Evolutionary conservation across 495 filamentous ascomycete species (phyloP).

Genomic region (Chaetomidium leptoderma): DNA sequence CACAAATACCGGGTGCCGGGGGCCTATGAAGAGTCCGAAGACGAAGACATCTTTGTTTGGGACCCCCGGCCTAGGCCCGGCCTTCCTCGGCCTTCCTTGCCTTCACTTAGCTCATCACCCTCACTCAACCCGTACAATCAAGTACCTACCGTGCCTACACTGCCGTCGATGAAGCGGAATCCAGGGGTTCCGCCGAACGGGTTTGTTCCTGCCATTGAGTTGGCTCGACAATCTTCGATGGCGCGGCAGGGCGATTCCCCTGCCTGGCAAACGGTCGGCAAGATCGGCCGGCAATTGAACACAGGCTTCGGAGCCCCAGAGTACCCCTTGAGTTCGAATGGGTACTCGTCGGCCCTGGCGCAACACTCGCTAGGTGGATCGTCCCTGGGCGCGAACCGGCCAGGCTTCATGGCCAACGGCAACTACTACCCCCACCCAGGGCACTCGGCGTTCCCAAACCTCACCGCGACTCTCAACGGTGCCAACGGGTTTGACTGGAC

Average conservation of each 20-base stretch:
- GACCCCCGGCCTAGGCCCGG: not conserved
- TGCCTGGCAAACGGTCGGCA: constrained; percentile 3
- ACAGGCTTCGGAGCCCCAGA: not conserved
- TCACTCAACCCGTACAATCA: not conserved
- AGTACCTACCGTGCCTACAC: not conserved
- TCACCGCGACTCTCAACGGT: constrained; percentile 25
- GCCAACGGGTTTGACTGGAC: constrained; percentile 25
- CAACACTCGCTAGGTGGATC: not conserved
- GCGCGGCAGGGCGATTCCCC: constrained; percentile 2
- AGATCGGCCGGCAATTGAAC: not conserved
- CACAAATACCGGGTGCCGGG: constrained; percentile 15
- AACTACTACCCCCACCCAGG: not conserved
- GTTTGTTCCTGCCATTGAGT: constrained; percentile 15
- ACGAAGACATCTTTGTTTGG: constrained; percentile 4
- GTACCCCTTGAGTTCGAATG: too few relatives aligned
- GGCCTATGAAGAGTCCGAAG: constrained; percentile 14
- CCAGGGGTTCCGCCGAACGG: not conserved
- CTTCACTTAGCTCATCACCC: not conserved
- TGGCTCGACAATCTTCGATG: constrained; percentile 14
- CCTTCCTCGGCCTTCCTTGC: not conserved
- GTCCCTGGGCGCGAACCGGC: not conserved
- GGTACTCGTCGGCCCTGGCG: not conserved
- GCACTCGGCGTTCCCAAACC: not conserved
- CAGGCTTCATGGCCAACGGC: constrained; percentile 1
- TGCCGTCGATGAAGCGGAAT: not conserved